Evolutionary conservation across 2,329 filamentous ascomycete genomes (phyloP), one percentile per base, ranked within the genome.

Genomic region (Aspergillus terreus): DNA sequence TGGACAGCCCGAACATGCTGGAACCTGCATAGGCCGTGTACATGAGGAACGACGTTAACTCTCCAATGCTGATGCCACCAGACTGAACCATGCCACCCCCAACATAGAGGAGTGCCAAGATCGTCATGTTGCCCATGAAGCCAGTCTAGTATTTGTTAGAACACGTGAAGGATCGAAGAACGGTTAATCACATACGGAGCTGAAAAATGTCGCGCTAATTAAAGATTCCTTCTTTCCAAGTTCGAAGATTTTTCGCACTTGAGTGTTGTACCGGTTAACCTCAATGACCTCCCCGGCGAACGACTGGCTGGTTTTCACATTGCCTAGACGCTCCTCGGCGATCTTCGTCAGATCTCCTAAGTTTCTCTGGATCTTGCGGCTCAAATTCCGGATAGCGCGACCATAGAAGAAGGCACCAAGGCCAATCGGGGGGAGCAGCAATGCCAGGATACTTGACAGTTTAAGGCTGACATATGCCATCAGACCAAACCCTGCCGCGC

Each of bases 401-500:
- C 94, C 94, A 61, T 96, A 97, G 66, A 99, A 82, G 69, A 96
- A 91, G 19, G 94, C 92, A 19, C 88, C 89, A 19, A 96, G 79
- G 7, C 91, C 94, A 55, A 99, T 87, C 2, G 94, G 92, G 6
- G 94, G 94, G 56, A 95, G 90, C 74, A 96, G 87, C 55, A 96
- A 74, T 44, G 88, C 82, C 55, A 99, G 80, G 52, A 96, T 85
- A 46, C 89, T 88, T 2, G 92, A 96, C 50, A 99, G 80, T 71
- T 95, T 88, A 49, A 95, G 81, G 68, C 90, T 96, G 54, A 96
- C 88, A 79, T 90, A 97, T n/a, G 89, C 83, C 94, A 99, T 99
- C 70, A 95, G 85, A 46, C 83, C 83, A 63, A 99, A 88, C 2
- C 94, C 95, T 53, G 92, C 92, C 30, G 82, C 84, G 60, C 94